phyloP scores from a whole-genome alignment of 495 filamentous ascomycete species.

The Neurospora sp. region DNA sequence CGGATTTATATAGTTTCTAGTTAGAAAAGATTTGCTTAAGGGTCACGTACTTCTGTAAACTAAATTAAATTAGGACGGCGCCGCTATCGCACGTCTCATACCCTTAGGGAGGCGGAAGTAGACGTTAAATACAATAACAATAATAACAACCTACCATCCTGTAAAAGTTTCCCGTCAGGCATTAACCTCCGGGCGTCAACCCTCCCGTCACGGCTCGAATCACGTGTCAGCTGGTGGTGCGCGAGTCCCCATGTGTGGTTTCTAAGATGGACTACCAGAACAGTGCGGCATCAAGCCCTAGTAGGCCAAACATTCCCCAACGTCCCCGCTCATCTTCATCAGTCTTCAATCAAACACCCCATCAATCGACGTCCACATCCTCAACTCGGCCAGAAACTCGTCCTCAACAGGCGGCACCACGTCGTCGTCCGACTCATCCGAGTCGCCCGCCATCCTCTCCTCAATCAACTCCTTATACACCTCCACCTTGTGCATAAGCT shows the following conservation, averaged over 20 bases:
- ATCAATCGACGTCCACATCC: not conserved
- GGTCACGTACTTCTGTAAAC: too few relatives aligned
- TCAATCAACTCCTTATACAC: not conserved
- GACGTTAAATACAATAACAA: too few relatives aligned
- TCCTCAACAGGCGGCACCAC: not conserved
- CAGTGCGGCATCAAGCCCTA: not conserved
- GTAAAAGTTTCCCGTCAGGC: too few relatives aligned
- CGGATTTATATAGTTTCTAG: too few relatives aligned
- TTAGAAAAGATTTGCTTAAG: too few relatives aligned
- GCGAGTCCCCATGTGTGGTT: not conserved
- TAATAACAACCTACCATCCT: too few relatives aligned
- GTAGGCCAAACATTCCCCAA: not conserved
- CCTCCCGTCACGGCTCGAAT: not conserved
- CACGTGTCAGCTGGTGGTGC: rapidly evolving
- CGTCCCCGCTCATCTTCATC: too few relatives aligned
- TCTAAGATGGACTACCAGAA: not conserved
- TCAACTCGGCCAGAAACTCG: not conserved
- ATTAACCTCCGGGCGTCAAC: not conserved
- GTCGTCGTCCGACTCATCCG: not conserved
- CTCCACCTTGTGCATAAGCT: not conserved
- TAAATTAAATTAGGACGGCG: too few relatives aligned
- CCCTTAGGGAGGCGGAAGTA: too few relatives aligned
- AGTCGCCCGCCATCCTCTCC: not conserved
- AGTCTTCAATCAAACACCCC: not conserved
- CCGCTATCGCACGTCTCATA: too few relatives aligned